Evolutionary conservation across 306 rosid genomes (phyloP), one percentile per base, ranked within the genome.

Genomic region (Pyrus communis): DNA sequence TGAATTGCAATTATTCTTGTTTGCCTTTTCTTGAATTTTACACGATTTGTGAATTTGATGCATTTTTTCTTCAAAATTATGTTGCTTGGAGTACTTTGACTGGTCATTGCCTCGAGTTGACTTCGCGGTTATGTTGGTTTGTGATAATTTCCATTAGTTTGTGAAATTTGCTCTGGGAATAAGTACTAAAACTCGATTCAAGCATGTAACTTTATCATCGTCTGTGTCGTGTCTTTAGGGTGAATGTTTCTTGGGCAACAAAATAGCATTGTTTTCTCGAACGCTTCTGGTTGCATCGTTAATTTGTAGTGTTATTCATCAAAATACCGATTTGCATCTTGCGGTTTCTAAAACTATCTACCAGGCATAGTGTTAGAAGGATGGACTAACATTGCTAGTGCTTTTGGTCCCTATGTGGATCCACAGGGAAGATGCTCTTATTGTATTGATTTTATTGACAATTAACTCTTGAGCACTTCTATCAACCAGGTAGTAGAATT

Each of bases 401-500:
- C 46, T 4, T 52, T 35, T 19, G 46, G 31, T 70, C 17, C 3
- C 49, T 27, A 27, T 74, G 27, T 42, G 63, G 69, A 31, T 74
- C 60, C 1, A 22, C 17, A 15, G 49, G 62, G 57, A 82, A 61
- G n/a, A 58, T 76, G 75, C 55, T 51, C 74, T 82, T 59, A 10
- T 58, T 18, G 23, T 64, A 63, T 78, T 78, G 31, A 28, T 64
- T 84, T 82, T 60, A 25, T 75, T 80, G 83, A 82, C 80, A 40
- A 33, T 77, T 25, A 33, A 73, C 45, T 71, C 23, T 21, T 23
- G 71, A n/a, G 67, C 69, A 38, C 67, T 86, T 75, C 22, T 66
- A 66, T 75, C 35, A 77, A 78, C 46, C 93, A 90, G 96, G 62
- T 1, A 23, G 0, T 82, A 66, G 60, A 72, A 14, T 84, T 96